Conservation (phyloP, 805 yeast genomes). For the Yamadazyma sp. region DNA sequence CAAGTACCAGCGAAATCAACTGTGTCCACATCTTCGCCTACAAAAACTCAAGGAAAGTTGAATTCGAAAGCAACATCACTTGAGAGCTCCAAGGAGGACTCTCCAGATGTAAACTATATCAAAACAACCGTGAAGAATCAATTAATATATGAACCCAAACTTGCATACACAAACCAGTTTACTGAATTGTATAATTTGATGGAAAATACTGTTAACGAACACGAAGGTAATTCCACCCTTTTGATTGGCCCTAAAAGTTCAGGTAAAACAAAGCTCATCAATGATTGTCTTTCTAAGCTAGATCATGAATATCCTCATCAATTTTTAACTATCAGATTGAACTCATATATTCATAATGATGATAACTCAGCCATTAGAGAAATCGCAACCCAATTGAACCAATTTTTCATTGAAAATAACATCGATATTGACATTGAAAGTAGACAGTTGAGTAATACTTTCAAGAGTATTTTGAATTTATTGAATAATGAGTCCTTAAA, state of each 20-base stretch:
- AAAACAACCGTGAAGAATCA: slow-evolving; percentile 20
- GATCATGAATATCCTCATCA: slow-evolving; percentile 39
- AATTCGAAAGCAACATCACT: too few relatives aligned
- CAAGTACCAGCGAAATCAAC: too few relatives aligned
- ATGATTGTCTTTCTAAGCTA: slow-evolving; percentile 52
- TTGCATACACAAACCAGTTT: slow-evolving; percentile 22
- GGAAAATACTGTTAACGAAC: slow-evolving; percentile 59
- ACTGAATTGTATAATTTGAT: slow-evolving; percentile 55
- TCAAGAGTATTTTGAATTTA: slow-evolving; percentile 18
- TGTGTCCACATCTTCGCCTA: too few relatives aligned
- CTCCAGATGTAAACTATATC: slow-evolving; percentile 16
- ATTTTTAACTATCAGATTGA: slow-evolving; percentile 60
- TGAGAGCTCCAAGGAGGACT: too few relatives aligned
- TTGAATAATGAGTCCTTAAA: slow-evolving; percentile 31
- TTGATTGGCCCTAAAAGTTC: slow-evolving; percentile 76
- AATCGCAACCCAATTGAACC: slow-evolving; percentile 80
- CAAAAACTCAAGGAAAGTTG: too few relatives aligned
- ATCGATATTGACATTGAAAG: slow-evolving; percentile 7
- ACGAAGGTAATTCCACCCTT: slow-evolving; percentile 79
- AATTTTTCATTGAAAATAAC: slow-evolving; percentile 8
- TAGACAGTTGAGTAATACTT: slow-evolving; percentile 8
- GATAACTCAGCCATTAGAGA: slow-evolving; percentile 80
- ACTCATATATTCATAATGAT: slow-evolving; percentile 70
- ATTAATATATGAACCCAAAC: slow-evolving; percentile 19
- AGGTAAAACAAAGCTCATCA: slow-evolving; percentile 69